Evolutionary conservation across 495 filamentous ascomycete species (phyloP), one percentile per base, ranked within the genome.

Genomic region (Baudoinia panamericana): DNA sequence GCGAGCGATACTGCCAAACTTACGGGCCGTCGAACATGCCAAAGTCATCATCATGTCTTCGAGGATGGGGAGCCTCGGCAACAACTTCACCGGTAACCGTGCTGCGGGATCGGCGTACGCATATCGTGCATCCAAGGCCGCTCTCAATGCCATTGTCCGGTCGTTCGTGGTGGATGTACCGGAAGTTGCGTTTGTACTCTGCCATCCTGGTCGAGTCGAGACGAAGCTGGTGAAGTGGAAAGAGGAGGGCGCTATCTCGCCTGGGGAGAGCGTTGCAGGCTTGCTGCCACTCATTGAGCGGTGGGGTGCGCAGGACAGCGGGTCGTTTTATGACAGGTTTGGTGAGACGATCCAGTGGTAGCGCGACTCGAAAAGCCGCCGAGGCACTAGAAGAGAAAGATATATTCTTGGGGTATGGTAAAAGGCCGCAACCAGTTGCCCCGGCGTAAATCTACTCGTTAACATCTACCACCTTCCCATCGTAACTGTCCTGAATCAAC

Each of bases 131-230:
- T 55, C 47, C 1, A 62, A 62, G 38, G 56, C 59, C 9, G 59
- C 56, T 29, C 24, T 61, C 4, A 62, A 62, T 33, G 54, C 56
- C 5, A 42, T 61, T 8, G 46, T 59, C 2, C 46, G 53, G 22
- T 51, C 36, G 4, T 61, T 61, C 33, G 40, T 43, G 6, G 36
- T 57, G 4, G 59, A 62, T 43, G 53, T 61, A 12, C 56, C 56
- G 6, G 54, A 53, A 13, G 46, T 53, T 9, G 21, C 38, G 3
- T 61, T 51, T 35, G 25, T 48, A 4, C 4, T 59, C 13, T 27
- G 54, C 19, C 58, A 61, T 50, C 58, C 58, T 9, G 59, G 56
- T 1, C 37, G 61, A n/a, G 63, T 65, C 21, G 61, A 64, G 50
- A 63, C 51, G 22, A 48, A 56, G 29, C 28, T 66, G 29, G 61